A percentile compares a stretch with the other conserved stretches of the same genome.
These are phyloP conservation scores for Geotrichum candidum DNA, from an alignment of 1,139 yeast species.

Conservation along the genomic window DNA sequence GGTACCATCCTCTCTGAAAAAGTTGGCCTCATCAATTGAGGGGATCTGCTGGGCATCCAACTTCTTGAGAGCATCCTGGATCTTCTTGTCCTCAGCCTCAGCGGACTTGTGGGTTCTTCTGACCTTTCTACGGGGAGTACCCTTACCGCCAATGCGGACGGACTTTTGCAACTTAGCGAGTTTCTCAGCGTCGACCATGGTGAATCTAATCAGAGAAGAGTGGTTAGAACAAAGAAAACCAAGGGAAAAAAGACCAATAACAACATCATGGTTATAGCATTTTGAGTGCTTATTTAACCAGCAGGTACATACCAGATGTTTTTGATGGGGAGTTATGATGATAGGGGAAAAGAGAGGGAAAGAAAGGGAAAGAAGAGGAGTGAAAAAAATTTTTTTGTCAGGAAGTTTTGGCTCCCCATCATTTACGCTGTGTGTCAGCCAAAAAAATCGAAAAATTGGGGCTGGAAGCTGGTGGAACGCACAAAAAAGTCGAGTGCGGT, in stretches of 20 bases:
- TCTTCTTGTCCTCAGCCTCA: constrained; percentile 82
- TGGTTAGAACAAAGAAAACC: not conserved
- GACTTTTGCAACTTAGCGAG: constrained; percentile 38
- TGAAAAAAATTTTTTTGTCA: not conserved
- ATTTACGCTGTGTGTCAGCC: not conserved
- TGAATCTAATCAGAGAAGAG: not conserved
- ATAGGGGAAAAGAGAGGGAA: not conserved
- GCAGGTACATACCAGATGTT: not conserved
- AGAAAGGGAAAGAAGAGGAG: not conserved
- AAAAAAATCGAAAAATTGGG: not conserved
- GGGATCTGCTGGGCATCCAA: constrained; percentile 84
- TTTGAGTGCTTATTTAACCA: not conserved
- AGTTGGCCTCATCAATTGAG: constrained; percentile 93
- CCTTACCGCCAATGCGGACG: constrained; percentile 44
- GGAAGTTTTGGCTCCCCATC: not conserved
- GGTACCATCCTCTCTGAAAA: constrained; percentile 94
- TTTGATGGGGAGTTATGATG: not conserved
- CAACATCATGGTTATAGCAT: not conserved
- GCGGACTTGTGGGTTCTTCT: constrained; percentile 63
- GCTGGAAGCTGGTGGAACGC: not conserved
- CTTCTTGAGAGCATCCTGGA: constrained; percentile 85
- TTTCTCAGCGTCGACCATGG: constrained; percentile 34
- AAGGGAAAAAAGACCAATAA: not conserved
- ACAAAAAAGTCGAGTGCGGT: not conserved
- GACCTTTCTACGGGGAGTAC: constrained; percentile 59